Conservation (phyloP, 495 filamentous ascomycete genomes). For the Xylaria acuta region DNA sequence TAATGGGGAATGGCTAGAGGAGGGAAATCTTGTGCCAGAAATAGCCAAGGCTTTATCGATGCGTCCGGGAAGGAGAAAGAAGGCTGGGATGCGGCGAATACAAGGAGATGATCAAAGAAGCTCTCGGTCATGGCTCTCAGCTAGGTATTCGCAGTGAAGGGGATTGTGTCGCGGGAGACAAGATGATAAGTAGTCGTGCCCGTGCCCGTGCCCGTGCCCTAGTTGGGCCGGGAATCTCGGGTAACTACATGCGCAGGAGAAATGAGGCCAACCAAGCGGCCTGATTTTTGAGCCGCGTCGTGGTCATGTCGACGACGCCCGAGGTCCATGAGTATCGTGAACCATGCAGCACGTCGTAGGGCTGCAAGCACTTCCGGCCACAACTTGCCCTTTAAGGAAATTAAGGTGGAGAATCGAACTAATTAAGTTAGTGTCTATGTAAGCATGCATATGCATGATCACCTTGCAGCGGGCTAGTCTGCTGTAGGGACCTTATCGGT, state of each 20-base stretch:
- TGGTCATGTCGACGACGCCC: not conserved
- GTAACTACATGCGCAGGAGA: not conserved
- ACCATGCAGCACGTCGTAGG: not conserved
- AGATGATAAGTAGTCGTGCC: not conserved
- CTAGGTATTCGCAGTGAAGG: not conserved
- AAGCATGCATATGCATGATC: constrained; percentile 5
- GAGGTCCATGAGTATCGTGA: not conserved
- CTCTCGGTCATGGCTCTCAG: not conserved
- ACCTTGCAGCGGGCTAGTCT: not conserved
- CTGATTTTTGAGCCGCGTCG: constrained; percentile 3
- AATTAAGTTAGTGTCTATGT: not conserved
- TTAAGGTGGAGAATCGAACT: not conserved
- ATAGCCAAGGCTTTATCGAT: not conserved
- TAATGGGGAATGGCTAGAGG: not conserved
- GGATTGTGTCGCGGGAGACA: not conserved
- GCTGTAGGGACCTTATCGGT: too few species aligned
- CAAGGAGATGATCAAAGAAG: not conserved
- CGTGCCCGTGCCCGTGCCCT: not conserved
- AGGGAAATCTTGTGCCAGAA: not conserved
- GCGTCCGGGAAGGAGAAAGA: not conserved
- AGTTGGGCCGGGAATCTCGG: not conserved
- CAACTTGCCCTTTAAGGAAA: not conserved
- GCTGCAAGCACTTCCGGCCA: not conserved
- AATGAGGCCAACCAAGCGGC: not conserved
- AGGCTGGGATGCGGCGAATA: not conserved